Evolutionary conservation across 176 grass and related monocot species (phyloP).

Genomic region (Cenchrus fungigraminus): DNA sequence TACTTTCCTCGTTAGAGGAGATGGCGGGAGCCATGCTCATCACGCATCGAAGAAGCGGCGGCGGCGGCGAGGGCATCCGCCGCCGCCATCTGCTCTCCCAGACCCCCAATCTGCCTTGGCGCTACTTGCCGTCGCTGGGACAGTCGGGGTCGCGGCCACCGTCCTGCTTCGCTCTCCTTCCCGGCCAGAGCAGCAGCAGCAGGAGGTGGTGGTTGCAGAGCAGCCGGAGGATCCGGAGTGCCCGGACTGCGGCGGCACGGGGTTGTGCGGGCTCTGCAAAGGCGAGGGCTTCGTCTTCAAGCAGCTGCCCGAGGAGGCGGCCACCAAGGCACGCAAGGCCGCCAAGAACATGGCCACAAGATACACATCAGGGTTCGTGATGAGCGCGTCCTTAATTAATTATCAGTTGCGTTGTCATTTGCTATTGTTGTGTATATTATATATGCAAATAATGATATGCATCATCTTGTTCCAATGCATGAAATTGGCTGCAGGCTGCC

Average conservation of each 20-base stretch:
- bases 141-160: background rate
- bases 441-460: too few relatives aligned
- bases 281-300: slow-evolving; percentile 64
- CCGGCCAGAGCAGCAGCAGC: background rate
- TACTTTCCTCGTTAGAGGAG: too few relatives aligned
- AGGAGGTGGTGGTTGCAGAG: background rate
- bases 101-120: background rate
- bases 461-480: too few relatives aligned
- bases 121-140: background rate
- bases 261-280: slow-evolving; percentile 54
- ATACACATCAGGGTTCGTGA: slow-evolving; percentile 25
- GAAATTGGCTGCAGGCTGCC: slow-evolving; percentile 30
- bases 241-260: slow-evolving; percentile 50
- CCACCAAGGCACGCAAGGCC: slow-evolving; percentile 49
- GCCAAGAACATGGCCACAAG: slow-evolving; percentile 57
- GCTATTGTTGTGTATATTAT: too few relatives aligned
- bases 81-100: background rate
- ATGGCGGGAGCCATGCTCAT: too few relatives aligned
- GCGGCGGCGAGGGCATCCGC: background rate
- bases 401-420: too few relatives aligned
- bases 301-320: slow-evolving; percentile 42
- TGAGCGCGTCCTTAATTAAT: too few relatives aligned
- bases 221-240: slow-evolving; percentile 11
- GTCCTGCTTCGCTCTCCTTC: slow-evolving; percentile 10
- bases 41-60: too few relatives aligned